Evolutionary conservation across 1,284 basidiomycete genomes (phyloP).

Genomic region (Moesziomyces antarcticus): DNA sequence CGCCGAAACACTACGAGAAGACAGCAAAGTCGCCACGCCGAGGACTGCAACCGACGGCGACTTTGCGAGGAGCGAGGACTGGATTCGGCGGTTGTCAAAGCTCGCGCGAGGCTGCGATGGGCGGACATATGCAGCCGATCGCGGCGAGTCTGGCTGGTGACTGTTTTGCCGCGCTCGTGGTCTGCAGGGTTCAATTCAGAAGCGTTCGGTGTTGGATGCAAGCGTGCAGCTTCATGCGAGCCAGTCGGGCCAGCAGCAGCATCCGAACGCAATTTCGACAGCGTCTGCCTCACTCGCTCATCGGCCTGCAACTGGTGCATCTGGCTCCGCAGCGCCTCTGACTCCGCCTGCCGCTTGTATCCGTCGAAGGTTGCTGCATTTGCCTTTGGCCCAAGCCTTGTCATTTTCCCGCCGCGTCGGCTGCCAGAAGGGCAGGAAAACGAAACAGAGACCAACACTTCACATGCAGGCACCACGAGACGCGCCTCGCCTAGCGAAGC

Average conservation of each 20-base stretch:
- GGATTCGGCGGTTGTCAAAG: background rate
- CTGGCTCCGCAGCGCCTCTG: background rate
- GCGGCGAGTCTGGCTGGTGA: background rate
- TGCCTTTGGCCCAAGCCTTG: no score
- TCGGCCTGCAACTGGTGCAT: background rate
- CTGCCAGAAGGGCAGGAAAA: background rate
- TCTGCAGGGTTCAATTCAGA: constrained; percentile 23
- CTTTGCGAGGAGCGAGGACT: no score
- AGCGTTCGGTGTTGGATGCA: constrained; percentile 30
- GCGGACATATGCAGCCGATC: constrained; percentile 4
- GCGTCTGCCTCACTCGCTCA: no score
- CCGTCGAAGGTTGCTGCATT: no score
- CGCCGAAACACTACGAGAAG: background rate
- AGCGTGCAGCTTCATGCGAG: constrained; percentile 18
- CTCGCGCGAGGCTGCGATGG: constrained; percentile 2
- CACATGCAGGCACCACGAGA: background rate
- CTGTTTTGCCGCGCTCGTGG: background rate
- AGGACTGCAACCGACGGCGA: background rate
- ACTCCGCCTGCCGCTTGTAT: no score
- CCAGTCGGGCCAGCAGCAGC: constrained; percentile 1
- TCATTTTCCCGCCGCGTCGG: no score
- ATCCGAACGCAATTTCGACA: background rate
- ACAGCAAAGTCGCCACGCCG: background rate
- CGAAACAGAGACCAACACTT: background rate
- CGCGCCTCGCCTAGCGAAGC: background rate